These are phyloP conservation scores for Nicotiana knightiana DNA, from an alignment of 257 asterid species.

Conservation along the genomic window DNA sequence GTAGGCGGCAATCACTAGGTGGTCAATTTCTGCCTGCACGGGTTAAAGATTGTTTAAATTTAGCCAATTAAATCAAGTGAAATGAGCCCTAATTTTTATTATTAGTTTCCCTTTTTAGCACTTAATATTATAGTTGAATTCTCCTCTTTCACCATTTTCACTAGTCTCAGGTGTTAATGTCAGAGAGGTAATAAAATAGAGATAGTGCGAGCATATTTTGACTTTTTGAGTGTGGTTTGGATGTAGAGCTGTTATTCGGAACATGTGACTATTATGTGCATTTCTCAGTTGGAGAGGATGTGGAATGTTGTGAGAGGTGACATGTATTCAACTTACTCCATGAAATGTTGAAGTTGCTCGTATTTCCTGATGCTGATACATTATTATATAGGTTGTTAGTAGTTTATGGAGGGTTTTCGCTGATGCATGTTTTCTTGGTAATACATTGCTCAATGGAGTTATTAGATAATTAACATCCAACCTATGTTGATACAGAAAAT, in stretches of 20 bases:
- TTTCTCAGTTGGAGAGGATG: background rate
- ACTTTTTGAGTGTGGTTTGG: background rate
- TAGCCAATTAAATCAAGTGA: background rate
- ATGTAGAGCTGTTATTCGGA: background rate
- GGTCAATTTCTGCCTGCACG: background rate
- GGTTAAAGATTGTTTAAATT: background rate
- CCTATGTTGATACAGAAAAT: conserved; percentile 43
- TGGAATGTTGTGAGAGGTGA: background rate
- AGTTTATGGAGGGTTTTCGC: no score
- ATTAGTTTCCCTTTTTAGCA: background rate
- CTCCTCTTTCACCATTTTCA: background rate
- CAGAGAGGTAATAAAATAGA: background rate
- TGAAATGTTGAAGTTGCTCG: background rate
- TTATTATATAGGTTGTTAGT: background rate
- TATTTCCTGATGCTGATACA: background rate
- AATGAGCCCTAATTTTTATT: background rate
- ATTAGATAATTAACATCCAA: background rate
- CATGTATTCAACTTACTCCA: background rate
- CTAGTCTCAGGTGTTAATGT: background rate
- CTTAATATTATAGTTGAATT: background rate
- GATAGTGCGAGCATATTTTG: background rate
- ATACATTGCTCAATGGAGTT: no score
- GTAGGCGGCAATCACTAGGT: background rate
- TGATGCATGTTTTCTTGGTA: no score
- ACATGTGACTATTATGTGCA: background rate